phyloP scores from a whole-genome alignment of 75 land plant genomes.

The Ceratopteris richardii region DNA sequence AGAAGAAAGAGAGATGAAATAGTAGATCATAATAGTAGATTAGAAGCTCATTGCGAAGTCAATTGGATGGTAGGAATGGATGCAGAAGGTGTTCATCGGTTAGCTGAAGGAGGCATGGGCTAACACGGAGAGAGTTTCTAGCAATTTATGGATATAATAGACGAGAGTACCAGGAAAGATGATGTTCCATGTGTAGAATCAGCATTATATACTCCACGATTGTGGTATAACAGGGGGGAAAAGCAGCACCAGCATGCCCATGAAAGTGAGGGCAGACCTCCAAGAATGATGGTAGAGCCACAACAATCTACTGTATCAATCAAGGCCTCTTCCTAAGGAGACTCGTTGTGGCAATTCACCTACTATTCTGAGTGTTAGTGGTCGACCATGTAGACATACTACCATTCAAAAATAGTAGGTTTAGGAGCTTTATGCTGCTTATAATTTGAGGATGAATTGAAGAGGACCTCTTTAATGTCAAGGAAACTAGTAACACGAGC shows the following conservation, averaged over 20 bases:
- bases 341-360: constrained; percentile 10
- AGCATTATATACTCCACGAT: neutral
- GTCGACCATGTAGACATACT: constrained; percentile 47
- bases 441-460: constrained; percentile 17
- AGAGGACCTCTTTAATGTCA: no score
- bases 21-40: no score
- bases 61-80: no score
- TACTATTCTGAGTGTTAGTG: constrained; percentile 20
- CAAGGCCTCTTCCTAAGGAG: constrained; percentile 1
- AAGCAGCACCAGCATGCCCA: constrained; percentile 16
- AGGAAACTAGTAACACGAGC: no score
- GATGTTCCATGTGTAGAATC: no score
- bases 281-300: constrained; percentile 8
- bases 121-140: no score
- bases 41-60: no score
- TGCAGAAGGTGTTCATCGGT: no score
- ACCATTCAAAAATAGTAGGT: constrained; percentile 55
- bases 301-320: constrained; percentile 3
- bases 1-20: no score
- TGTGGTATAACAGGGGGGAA: constrained; percentile 16
- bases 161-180: no score
- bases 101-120: no score
- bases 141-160: no score
- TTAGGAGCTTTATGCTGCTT: constrained; percentile 36
- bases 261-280: constrained; percentile 8